phyloP scores from a whole-genome alignment of 208 protist genomes.

The Trypanosomatidae sp. region DNA sequence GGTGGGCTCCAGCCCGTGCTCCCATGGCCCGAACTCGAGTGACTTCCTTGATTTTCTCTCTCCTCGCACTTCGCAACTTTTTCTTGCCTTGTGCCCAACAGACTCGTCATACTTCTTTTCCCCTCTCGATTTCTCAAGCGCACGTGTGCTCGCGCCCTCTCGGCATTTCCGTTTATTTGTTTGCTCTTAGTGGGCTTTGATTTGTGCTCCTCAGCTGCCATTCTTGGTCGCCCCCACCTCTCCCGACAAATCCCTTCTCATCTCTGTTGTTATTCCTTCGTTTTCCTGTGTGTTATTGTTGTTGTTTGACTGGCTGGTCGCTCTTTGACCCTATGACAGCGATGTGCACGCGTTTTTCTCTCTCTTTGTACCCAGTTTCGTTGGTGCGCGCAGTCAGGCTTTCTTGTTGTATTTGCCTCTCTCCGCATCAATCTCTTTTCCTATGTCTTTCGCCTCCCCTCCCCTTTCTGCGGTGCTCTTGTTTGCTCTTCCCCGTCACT shows the following conservation, averaged over 20 bases:
- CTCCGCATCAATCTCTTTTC: not conserved
- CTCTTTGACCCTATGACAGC: too few species aligned
- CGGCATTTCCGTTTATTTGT: not conserved
- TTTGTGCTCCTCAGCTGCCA: not conserved
- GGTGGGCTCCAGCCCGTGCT: not conserved
- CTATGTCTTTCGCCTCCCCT: too few species aligned
- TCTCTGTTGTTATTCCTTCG: slow-evolving; percentile 6
- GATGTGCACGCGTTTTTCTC: too few species aligned
- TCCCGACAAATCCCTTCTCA: not conserved
- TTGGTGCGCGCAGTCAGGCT: not conserved
- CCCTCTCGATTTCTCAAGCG: too few species aligned
- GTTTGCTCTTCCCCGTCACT: not conserved
- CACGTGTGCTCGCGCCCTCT: too few species aligned
- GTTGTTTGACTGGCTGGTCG: not conserved
- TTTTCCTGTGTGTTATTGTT: slow-evolving; percentile 4
- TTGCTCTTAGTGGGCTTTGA: not conserved
- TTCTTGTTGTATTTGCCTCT: not conserved
- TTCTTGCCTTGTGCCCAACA: not conserved
- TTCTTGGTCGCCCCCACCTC: not conserved
- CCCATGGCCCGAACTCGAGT: not conserved
- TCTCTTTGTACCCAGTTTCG: too few species aligned
- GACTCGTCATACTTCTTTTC: not conserved
- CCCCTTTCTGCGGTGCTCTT: not conserved
- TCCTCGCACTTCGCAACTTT: not conserved
- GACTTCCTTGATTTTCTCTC: not conserved